Evolutionary conservation across 2,329 filamentous ascomycete genomes (phyloP).

Genomic region (Fusarium equiseti): DNA sequence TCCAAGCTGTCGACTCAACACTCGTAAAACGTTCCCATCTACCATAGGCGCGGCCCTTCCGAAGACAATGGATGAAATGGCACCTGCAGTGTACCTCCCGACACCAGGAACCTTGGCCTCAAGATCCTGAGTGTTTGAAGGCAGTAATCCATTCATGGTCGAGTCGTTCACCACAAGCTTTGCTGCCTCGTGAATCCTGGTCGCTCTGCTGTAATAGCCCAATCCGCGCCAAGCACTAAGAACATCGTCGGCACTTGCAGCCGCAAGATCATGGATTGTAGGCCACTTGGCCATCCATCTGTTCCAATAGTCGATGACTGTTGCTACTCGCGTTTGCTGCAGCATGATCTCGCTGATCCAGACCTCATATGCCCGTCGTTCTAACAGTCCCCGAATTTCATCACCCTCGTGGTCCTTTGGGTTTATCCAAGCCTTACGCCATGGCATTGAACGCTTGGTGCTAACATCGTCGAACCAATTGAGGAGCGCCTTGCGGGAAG

Average conservation of each 20-base stretch:
- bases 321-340: conserved; percentile 73
- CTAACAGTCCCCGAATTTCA: conserved; percentile 58
- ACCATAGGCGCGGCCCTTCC: conserved; percentile 70
- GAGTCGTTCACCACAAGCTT: conserved; percentile 61
- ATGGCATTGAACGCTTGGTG: conserved; percentile 65
- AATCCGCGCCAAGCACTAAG: conserved; percentile 70
- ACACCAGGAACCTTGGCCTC: conserved; percentile 68
- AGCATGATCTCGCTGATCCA: conserved; percentile 78
- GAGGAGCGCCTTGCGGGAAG: conserved; percentile 56
- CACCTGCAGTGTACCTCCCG: conserved; percentile 72
- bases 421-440: conserved; percentile 70
- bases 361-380: conserved; percentile 71
- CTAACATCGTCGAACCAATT: conserved; percentile 65
- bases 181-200: conserved; percentile 69
- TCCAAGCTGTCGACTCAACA: conserved; percentile 71
- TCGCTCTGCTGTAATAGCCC: conserved; percentile 74
- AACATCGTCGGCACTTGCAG: conserved; percentile 66
- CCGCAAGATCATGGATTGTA: conserved; percentile 67
- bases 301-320: conserved; percentile 73
- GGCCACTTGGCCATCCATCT: conserved; percentile 72
- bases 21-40: conserved; percentile 72
- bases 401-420: conserved; percentile 49
- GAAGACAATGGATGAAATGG: conserved; percentile 72
- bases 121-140: conserved; percentile 59
- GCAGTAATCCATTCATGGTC: conserved; percentile 61